These are phyloP conservation scores for Penicillium fuscoglaucum DNA, from an alignment of 2,329 filamentous ascomycete genomes.

Conservation along the genomic window DNA sequence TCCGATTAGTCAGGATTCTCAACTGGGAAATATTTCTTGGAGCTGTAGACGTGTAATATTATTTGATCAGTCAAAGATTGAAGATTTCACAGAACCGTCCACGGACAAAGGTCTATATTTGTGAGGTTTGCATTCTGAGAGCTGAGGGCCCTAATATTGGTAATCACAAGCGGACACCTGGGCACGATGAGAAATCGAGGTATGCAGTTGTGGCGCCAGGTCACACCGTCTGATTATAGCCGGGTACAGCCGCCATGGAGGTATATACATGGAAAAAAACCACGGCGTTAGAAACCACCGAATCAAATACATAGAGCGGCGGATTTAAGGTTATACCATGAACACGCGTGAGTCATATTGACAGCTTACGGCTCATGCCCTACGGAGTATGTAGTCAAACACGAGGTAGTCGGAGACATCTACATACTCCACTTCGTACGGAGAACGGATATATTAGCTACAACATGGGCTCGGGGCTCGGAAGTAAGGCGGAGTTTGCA, in stretches of 20 bases:
- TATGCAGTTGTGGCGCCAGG: not conserved
- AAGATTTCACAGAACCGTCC: not conserved
- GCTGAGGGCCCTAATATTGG: not conserved
- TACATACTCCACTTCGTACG: not conserved
- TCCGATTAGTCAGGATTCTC: slow-evolving; percentile 11
- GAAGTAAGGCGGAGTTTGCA: slow-evolving; percentile 13
- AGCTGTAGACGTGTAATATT: not conserved
- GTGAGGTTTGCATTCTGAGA: not conserved
- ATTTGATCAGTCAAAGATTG: not conserved
- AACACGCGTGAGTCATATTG: slow-evolving; percentile 17
- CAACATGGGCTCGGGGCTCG: not conserved
- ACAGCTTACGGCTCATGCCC: not conserved
- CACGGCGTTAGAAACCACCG: not conserved
- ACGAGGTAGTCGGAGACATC: slow-evolving; percentile 11
- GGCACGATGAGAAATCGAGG: not conserved
- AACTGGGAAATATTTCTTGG: slow-evolving; percentile 13
- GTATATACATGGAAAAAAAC: no score
- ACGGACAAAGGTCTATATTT: not conserved
- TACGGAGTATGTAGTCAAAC: not conserved
- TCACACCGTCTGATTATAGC: slow-evolving; percentile 5
- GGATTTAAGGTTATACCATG: not conserved
- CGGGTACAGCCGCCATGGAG: not conserved
- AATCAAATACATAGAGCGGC: not conserved
- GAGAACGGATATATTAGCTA: not conserved
- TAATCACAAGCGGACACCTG: not conserved